These are phyloP conservation scores for Aspergillus avenaceus DNA, from an alignment of 495 filamentous ascomycete genomes.

Conservation along the genomic window DNA sequence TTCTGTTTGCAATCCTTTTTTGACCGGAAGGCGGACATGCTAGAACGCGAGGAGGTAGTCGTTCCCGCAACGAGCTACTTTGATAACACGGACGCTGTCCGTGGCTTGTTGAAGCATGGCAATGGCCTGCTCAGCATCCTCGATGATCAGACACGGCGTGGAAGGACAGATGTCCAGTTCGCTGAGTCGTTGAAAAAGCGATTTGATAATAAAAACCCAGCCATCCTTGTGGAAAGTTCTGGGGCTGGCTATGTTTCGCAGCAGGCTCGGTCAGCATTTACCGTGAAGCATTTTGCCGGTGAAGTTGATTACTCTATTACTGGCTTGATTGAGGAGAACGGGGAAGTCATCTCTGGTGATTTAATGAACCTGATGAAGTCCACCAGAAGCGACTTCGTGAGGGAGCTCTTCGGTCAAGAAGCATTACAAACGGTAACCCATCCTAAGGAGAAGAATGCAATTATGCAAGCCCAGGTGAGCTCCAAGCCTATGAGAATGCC, in stretches of 20 bases:
- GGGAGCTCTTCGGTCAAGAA: constrained; percentile 88
- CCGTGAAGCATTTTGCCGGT: constrained; percentile 90
- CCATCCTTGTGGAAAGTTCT: constrained; percentile 69
- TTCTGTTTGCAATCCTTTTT: constrained; percentile 95
- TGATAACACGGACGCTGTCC: constrained; percentile 92
- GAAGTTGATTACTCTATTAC: constrained; percentile 92
- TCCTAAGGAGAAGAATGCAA: constrained; percentile 81
- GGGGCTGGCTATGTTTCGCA: constrained; percentile 78
- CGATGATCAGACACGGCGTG: constrained; percentile 88
- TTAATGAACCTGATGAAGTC: constrained; percentile 91
- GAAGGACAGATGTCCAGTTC: constrained; percentile 82
- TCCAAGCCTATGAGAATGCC: constrained; percentile 90
- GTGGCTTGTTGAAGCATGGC: constrained; percentile 81
- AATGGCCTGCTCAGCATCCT: constrained; percentile 92
- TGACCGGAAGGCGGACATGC: constrained; percentile 81
- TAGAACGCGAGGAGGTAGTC: constrained; percentile 86
- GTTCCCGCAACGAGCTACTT: constrained; percentile 93
- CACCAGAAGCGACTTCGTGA: constrained; percentile 82
- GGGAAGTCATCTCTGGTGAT: constrained; percentile 91
- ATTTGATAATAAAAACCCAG: constrained; percentile 89
- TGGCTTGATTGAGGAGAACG: constrained; percentile 88
- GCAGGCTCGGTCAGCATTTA: constrained; percentile 72
- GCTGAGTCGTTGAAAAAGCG: constrained; percentile 85
- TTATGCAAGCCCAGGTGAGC: constrained; percentile 95
- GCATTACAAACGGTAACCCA: constrained; percentile 86